Conservation (phyloP, 768 basidiomycete genomes). For the Amanita rimosa region DNA sequence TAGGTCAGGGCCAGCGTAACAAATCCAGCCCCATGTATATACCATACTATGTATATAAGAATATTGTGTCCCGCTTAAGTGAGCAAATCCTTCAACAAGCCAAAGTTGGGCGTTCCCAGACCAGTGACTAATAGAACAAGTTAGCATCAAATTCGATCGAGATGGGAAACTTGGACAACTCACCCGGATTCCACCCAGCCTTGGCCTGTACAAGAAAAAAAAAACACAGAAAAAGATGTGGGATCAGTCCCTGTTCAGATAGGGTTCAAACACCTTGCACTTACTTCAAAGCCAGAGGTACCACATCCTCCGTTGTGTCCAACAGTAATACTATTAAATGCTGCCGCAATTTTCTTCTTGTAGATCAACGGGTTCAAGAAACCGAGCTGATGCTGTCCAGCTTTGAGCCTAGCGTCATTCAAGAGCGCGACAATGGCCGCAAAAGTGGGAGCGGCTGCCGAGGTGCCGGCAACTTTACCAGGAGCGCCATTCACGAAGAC, state of each 20-base stretch:
- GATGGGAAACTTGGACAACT: slow-evolving; percentile 11
- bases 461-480: slow-evolving; percentile 42
- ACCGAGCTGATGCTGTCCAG: slow-evolving; percentile 34
- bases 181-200: slow-evolving; percentile 49
- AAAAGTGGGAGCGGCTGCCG: slow-evolving; percentile 50
- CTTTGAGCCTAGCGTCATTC: slow-evolving; percentile 43
- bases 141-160: neutral
- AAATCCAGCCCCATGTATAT: too few relatives aligned
- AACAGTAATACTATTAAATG: slow-evolving; percentile 44
- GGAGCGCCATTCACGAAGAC: slow-evolving; percentile 30
- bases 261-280: slow-evolving; percentile 10
- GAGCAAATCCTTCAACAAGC: slow-evolving; percentile 29
- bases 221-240: too few relatives aligned
- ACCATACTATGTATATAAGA: too few relatives aligned
- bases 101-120: slow-evolving; percentile 43
- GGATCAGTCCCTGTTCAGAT: neutral
- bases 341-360: slow-evolving; percentile 17
- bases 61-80: too few relatives aligned
- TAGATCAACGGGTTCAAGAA: slow-evolving; percentile 60
- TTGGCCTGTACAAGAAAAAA: slow-evolving; percentile 23
- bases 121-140: slow-evolving; percentile 30
- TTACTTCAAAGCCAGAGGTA: slow-evolving; percentile 48
- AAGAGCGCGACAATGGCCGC: slow-evolving; percentile 49
- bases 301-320: slow-evolving; percentile 48
- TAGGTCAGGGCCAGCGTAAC: too few relatives aligned